Conservation (phyloP, 1,284 basidiomycete species). For the Ganoderma lingzhi region DNA sequence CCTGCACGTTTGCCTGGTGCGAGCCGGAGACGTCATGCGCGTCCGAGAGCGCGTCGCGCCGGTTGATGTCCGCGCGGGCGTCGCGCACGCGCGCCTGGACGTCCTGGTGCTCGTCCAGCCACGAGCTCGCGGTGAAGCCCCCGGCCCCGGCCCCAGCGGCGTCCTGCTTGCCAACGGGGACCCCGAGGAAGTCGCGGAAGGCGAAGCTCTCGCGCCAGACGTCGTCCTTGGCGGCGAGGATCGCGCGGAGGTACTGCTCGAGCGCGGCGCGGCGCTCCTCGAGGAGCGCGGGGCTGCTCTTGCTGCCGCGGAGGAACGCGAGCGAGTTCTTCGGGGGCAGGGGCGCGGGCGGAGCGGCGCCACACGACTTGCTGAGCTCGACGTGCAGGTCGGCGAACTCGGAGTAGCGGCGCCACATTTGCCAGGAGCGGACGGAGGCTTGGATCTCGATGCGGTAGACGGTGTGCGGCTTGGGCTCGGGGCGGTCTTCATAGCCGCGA, state of each 20-base stretch:
- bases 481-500: conserved; percentile 71
- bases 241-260: conserved; percentile 88
- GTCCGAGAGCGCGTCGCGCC: conserved; percentile 84
- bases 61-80: conserved; percentile 85
- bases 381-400: conserved; percentile 91
- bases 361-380: conserved; percentile 78
- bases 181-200: conserved; percentile 89
- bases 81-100: conserved; percentile 80
- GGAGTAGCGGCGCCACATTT: conserved; percentile 92
- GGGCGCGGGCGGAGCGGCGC: conserved; percentile 74
- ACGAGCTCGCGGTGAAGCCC: conserved; percentile 75
- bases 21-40: conserved; percentile 77
- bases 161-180: conserved; percentile 70
- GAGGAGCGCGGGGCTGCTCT: conserved; percentile 56
- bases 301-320: conserved; percentile 60
- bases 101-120: conserved; percentile 87
- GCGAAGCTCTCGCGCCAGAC: conserved; percentile 83
- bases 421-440: conserved; percentile 89
- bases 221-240: conserved; percentile 82
- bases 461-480: conserved; percentile 73
- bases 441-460: conserved; percentile 85
- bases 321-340: conserved; percentile 88
- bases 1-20: conserved; percentile 84
- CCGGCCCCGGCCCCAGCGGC: conserved; percentile 18
- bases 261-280: conserved; percentile 81